A percentile compares a stretch with the other conserved stretches of the same genome.
These are phyloP conservation scores for Parathielavia appendiculata DNA, from an alignment of 495 filamentous ascomycete genomes.

Conservation along the genomic window DNA sequence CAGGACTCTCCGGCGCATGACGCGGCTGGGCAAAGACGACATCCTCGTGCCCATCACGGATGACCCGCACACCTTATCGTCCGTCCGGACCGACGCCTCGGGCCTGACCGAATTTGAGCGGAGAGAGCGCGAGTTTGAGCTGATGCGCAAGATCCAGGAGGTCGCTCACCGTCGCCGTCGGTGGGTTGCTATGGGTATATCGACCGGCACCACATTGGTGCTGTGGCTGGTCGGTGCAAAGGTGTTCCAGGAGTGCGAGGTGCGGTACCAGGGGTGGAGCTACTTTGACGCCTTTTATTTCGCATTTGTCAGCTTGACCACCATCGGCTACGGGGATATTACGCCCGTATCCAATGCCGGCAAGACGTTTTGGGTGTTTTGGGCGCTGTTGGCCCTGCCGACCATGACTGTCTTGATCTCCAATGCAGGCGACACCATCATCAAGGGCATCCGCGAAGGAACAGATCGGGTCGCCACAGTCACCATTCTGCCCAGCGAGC, in stretches of 20 bases:
- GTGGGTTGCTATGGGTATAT: conserved; percentile 64
- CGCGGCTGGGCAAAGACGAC: conserved; percentile 42
- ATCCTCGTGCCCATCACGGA: conserved; percentile 47
- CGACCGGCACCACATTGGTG: conserved; percentile 57
- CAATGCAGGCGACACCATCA: conserved; percentile 74
- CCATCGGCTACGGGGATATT: conserved; percentile 82
- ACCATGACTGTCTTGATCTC: conserved; percentile 79
- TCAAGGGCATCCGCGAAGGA: conserved; percentile 61
- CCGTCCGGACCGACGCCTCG: background rate
- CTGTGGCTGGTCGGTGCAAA: conserved; percentile 77
- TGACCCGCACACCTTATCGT: background rate
- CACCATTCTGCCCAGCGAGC: conserved; percentile 71
- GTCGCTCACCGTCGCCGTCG: conserved; percentile 57
- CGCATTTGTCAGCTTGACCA: conserved; percentile 69
- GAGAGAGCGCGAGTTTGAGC: conserved; percentile 67
- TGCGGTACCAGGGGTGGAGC: conserved; percentile 54
- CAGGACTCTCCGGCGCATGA: conserved; percentile 49
- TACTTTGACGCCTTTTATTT: conserved; percentile 83
- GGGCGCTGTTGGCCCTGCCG: conserved; percentile 79
- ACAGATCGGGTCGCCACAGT: conserved; percentile 66
- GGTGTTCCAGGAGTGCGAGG: conserved; percentile 55
- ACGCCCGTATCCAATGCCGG: conserved; percentile 65
- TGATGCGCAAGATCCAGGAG: conserved; percentile 77
- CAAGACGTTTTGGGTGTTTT: conserved; percentile 82
- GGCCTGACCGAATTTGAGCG: conserved; percentile 51